phyloP scores from a whole-genome alignment of 352 stramenopile genomes.

The Albugo laibachii region DNA sequence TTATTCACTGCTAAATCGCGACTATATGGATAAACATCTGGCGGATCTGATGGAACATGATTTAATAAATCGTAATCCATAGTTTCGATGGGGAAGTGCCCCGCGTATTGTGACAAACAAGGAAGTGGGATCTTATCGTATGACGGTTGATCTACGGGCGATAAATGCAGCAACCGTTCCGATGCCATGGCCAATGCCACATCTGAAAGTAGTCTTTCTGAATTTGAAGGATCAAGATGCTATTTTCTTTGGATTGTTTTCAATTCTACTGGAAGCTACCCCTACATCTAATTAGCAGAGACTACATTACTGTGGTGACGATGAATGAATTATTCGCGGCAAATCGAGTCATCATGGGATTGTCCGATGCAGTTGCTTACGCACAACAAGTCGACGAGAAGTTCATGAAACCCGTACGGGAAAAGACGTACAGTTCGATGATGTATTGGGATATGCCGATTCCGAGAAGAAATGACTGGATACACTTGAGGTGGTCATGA shows the following conservation, averaged over 20 bases:
- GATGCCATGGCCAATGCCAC: constrained; percentile 12
- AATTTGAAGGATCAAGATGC: neutral
- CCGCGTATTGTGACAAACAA: neutral
- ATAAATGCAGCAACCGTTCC: constrained; percentile 6
- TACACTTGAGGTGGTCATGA: constrained; percentile 4
- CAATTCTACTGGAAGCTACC: constrained; percentile 5
- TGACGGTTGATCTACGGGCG: constrained; percentile 5
- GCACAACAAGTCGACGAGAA: constrained; percentile 3
- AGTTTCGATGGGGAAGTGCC: neutral
- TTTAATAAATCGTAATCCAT: neutral
- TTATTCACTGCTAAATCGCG: neutral
- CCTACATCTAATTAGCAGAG: neutral
- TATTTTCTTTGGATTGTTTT: constrained; percentile 10
- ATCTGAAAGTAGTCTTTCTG: constrained; percentile 3
- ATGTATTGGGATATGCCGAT: constrained; percentile 10
- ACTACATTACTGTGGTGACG: constrained; percentile 6
- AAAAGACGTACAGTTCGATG: constrained; percentile 11
- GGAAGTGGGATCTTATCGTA: neutral
- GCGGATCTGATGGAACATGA: neutral
- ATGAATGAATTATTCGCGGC: constrained; percentile 1
- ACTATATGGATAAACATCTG: neutral
- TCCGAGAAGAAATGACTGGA: constrained; percentile 3
- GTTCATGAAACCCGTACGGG: constrained; percentile 1
- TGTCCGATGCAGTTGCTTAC: constrained; percentile 8
- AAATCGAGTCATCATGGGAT: constrained; percentile 7